Evolutionary conservation across 305 asterid species (phyloP).

Genomic region (Andrographis paniculata): DNA sequence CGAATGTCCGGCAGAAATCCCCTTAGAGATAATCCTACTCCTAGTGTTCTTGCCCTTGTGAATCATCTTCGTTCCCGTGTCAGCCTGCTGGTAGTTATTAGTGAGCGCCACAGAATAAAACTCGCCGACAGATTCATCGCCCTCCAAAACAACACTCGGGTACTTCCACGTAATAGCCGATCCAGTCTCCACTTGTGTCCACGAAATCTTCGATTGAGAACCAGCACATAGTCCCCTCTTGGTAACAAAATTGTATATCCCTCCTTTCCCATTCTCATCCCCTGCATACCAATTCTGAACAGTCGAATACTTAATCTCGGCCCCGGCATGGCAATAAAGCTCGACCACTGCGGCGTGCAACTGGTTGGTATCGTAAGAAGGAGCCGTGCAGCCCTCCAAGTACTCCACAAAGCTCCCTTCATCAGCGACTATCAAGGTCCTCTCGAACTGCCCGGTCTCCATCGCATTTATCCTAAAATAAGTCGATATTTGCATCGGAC

Average conservation of each 20-base stretch:
- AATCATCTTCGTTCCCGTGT: slow-evolving; percentile 94
- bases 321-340: slow-evolving; percentile 66
- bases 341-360: slow-evolving; percentile 94
- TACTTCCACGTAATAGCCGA: slow-evolving; percentile 98
- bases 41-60: slow-evolving; percentile 93
- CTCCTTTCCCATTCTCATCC: slow-evolving; percentile 79
- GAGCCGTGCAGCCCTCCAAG: slow-evolving; percentile 96
- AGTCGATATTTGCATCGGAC: slow-evolving; percentile 94
- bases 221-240: slow-evolving; percentile 92
- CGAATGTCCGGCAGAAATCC: slow-evolving; percentile 82
- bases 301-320: slow-evolving; percentile 87
- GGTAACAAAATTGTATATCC: slow-evolving; percentile 81
- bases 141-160: slow-evolving; percentile 89
- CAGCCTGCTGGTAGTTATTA: slow-evolving; percentile 91
- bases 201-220: slow-evolving; percentile 63
- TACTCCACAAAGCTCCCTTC: slow-evolving; percentile 93
- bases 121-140: slow-evolving; percentile 90
- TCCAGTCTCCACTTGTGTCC: slow-evolving; percentile 99
- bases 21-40: slow-evolving; percentile 90
- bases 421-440: slow-evolving; percentile 87
- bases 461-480: slow-evolving; percentile 89
- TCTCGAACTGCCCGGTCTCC: slow-evolving; percentile 98
- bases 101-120: slow-evolving; percentile 94
- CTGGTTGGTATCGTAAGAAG: slow-evolving; percentile 84
- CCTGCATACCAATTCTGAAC: slow-evolving; percentile 99